Evolutionary conservation across 1,139 yeast genomes (phyloP).

Genomic region (Candida sp.): DNA sequence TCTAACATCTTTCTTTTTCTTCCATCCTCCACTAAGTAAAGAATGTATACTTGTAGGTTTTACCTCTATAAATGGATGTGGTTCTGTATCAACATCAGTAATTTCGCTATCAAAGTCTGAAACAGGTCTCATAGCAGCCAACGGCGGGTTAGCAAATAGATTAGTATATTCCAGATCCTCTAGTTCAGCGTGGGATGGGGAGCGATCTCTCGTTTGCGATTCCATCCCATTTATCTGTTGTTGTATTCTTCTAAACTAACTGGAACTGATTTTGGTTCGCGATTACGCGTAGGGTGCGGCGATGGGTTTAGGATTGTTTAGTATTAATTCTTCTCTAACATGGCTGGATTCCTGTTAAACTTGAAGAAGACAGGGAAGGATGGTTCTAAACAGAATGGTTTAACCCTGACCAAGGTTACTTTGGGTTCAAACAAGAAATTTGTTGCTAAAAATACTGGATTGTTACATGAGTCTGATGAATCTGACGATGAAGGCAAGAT

Average conservation of each 20-base stretch:
- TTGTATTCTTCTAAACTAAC: no score
- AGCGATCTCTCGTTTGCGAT: not conserved
- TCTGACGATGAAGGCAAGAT: slow-evolving; percentile 15
- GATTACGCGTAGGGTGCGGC: not conserved
- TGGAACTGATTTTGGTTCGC: not conserved
- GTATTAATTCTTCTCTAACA: no score
- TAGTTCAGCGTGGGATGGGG: not conserved
- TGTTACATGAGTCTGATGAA: slow-evolving; percentile 14
- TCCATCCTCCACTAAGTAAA: not conserved
- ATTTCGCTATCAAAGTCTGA: slow-evolving; percentile 11
- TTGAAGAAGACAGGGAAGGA: slow-evolving; percentile 13
- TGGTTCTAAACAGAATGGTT: not conserved
- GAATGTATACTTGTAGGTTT: not conserved
- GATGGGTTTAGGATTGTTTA: no score
- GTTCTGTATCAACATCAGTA: slow-evolving; percentile 14
- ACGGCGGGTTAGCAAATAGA: not conserved
- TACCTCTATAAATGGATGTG: slow-evolving; percentile 2
- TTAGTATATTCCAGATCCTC: not conserved
- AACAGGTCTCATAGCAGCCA: not conserved
- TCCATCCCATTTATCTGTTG: not conserved
- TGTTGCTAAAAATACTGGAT: not conserved
- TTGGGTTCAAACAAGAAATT: not conserved
- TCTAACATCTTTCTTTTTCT: not conserved
- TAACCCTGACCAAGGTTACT: not conserved
- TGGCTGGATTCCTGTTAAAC: slow-evolving; percentile 25